These are phyloP conservation scores for Macaranga tanarius DNA, from an alignment of 441 rosid species.

Conservation along the genomic window DNA sequence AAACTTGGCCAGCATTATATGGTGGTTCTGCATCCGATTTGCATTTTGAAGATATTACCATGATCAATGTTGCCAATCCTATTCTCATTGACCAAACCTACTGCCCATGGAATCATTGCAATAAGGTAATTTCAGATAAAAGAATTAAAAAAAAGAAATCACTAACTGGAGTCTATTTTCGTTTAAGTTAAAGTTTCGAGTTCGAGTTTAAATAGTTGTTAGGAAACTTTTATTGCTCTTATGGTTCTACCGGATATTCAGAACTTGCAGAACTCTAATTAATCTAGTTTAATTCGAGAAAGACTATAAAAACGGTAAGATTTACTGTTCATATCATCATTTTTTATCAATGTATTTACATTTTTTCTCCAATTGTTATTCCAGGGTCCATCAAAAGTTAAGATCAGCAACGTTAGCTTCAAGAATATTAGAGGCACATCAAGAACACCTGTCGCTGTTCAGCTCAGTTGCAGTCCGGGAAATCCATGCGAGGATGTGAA, in stretches of 20 bases:
- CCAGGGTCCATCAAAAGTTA: conserved; percentile 41
- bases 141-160: too few relatives aligned
- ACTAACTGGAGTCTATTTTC: too few relatives aligned
- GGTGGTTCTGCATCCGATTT: conserved; percentile 32
- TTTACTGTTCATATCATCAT: not conserved
- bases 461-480: conserved; percentile 39
- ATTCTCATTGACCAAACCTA: conserved; percentile 34
- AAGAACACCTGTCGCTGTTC: conserved; percentile 28
- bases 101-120: conserved; percentile 29
- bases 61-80: conserved; percentile 1
- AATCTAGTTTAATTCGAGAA: too few relatives aligned
- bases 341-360: not conserved
- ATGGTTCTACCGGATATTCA: too few relatives aligned
- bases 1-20: conserved; percentile 54
- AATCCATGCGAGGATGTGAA: conserved; percentile 42
- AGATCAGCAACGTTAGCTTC: conserved; percentile 38
- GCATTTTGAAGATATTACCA: conserved; percentile 29
- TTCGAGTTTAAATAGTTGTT: too few relatives aligned
- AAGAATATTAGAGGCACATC: conserved; percentile 46
- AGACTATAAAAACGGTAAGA: too few relatives aligned
- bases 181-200: too few relatives aligned
- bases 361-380: not conserved
- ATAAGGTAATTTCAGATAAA: conserved; percentile 1
- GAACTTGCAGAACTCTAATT: too few relatives aligned
- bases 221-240: too few relatives aligned